Evolutionary conservation across 257 asterid genomes (phyloP).

Genomic region (Verbascum thapsus): DNA sequence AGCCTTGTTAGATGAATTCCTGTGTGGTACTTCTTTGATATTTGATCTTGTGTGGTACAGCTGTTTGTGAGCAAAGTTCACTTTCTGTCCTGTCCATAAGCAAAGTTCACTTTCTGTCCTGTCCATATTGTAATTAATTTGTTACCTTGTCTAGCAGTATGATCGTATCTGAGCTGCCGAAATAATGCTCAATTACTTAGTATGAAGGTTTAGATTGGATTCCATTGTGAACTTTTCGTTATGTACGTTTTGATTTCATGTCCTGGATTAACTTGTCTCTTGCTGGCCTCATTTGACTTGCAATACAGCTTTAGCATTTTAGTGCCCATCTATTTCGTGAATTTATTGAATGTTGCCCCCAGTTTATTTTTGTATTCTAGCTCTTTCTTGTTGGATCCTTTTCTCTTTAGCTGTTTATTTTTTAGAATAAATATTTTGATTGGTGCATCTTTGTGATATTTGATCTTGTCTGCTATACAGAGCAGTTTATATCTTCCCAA

Average conservation of each 20-base stretch:
- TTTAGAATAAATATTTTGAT: slow-evolving; percentile 12
- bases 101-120: not conserved
- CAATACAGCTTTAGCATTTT: slow-evolving; percentile 2
- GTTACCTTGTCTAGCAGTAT: slow-evolving; percentile 1
- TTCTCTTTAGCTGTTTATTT: not conserved
- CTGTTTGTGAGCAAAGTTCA: not conserved
- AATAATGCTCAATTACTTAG: not conserved
- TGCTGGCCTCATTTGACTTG: not conserved
- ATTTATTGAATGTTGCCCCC: slow-evolving; percentile 11
- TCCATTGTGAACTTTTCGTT: not conserved
- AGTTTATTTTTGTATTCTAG: slow-evolving; percentile 6
- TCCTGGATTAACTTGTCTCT: slow-evolving; percentile 4
- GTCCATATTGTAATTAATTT: slow-evolving; percentile 11
- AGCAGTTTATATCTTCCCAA: not conserved
- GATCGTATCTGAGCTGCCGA: not conserved
- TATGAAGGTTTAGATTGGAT: slow-evolving; percentile 20
- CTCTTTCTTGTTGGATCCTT: not conserved
- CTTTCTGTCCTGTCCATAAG: slow-evolving; percentile 3
- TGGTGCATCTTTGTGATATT: not conserved
- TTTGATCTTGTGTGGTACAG: not conserved
- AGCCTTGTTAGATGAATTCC: not conserved
- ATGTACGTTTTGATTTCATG: slow-evolving; percentile 11
- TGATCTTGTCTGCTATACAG: not conserved
- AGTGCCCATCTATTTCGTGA: not conserved
- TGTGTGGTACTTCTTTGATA: slow-evolving; percentile 11